Evolutionary conservation across 179 eudicot genomes (phyloP).

Genomic region (Amaranthus tricolor): DNA sequence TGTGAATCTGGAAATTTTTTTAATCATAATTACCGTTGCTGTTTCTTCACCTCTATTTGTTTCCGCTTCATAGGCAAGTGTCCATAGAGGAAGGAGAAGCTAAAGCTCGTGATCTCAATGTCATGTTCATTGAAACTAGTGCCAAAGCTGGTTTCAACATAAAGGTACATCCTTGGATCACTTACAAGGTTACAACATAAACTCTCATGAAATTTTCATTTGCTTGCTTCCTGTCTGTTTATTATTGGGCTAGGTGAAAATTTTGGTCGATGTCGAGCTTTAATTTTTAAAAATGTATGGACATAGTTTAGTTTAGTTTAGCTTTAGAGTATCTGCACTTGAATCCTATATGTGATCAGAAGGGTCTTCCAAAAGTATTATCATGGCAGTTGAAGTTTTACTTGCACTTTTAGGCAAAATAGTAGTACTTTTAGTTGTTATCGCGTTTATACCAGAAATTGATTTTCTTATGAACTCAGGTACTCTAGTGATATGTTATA

Average conservation of each 20-base stretch:
- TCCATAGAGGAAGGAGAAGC: slow-evolving; percentile 82
- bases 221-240: neutral
- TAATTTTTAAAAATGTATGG: neutral
- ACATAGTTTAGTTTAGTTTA: neutral
- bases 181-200: neutral
- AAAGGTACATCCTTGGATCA: slow-evolving; percentile 38
- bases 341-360: neutral
- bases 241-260: neutral
- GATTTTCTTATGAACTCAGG: neutral
- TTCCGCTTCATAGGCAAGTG: slow-evolving; percentile 52
- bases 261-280: neutral
- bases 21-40: neutral
- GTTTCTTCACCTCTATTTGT: slow-evolving; percentile 5
- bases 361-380: neutral
- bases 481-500: neutral
- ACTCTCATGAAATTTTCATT: neutral
- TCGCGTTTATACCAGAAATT: neutral
- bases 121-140: slow-evolving; percentile 81
- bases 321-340: neutral
- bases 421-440: neutral
- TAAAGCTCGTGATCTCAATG: slow-evolving; percentile 67
- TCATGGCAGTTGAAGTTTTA: neutral
- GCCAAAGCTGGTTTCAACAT: slow-evolving; percentile 76
- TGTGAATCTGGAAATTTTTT: no score
- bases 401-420: neutral